Percentiles rank a stretch among this genome's conserved stretches.
phyloP scores from a whole-genome alignment of 225 moss, liverwort and hornwort genomes.

The Pseudoscleropodium purum region DNA sequence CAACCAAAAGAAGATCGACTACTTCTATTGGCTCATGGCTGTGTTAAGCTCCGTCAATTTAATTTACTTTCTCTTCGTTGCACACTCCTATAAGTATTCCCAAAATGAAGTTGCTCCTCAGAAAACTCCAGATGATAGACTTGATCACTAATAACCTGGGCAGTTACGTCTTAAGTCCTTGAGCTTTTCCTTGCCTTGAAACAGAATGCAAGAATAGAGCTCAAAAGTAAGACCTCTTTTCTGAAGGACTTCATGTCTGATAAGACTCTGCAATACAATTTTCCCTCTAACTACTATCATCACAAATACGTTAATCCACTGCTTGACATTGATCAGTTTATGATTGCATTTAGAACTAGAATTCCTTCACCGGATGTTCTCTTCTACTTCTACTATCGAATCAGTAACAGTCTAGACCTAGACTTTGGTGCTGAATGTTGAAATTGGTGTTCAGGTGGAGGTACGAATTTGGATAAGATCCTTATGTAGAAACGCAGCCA shows the following conservation, averaged over 20 bases:
- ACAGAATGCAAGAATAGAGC: not conserved
- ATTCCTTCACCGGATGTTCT: not conserved
- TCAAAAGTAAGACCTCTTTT: not conserved
- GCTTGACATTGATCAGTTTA: not conserved
- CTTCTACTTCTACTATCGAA: not conserved
- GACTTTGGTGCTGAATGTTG: not conserved
- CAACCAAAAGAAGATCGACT: constrained; percentile 18
- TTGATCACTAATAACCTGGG: not conserved
- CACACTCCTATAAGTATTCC: not conserved
- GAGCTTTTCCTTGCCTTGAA: not conserved
- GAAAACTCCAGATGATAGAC: not conserved
- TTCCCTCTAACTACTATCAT: not conserved
- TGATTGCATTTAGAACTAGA: not conserved
- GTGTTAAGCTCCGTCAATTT: constrained; percentile 11
- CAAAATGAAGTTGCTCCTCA: not conserved
- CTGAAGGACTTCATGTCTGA: not conserved
- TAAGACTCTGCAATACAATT: not conserved
- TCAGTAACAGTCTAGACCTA: not conserved
- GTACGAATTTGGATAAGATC: not conserved
- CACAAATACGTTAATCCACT: not conserved
- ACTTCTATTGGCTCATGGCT: constrained; percentile 28
- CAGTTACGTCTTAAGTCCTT: not conserved
- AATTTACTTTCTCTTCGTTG: constrained; percentile 1
- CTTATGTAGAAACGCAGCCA: not conserved
- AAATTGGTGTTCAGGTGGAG: not conserved